Conservation (phyloP, 139 green algal species). For the Volvox reticuliferus region DNA sequence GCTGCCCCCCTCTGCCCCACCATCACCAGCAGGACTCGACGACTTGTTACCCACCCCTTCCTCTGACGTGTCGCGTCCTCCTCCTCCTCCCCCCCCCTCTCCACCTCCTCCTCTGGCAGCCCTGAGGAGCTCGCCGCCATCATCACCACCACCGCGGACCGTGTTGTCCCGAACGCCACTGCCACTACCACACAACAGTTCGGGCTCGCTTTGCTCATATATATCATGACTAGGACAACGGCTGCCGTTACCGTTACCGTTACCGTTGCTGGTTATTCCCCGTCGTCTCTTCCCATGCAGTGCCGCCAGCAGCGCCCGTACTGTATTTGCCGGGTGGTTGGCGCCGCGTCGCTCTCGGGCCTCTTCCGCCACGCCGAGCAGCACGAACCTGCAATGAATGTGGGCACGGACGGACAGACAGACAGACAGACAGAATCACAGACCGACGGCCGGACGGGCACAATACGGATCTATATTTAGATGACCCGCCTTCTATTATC, state of each 20-base stretch:
- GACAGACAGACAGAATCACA: not conserved
- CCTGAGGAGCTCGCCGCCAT: not conserved
- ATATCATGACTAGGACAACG: not conserved
- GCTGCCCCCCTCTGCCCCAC: too few species aligned
- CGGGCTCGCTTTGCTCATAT: too few species aligned
- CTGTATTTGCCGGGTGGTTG: not conserved
- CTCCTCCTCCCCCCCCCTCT: too few species aligned
- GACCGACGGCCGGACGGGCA: too few species aligned
- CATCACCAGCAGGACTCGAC: too few species aligned
- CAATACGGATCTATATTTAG: too few species aligned
- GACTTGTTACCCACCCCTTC: too few species aligned
- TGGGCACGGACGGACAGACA: not conserved
- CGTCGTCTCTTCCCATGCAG: not conserved
- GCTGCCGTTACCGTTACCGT: not conserved
- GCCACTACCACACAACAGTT: not conserved
- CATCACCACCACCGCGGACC: too few species aligned
- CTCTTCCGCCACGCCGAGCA: constrained; percentile 21
- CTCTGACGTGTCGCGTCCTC: too few species aligned
- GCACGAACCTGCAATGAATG: not conserved
- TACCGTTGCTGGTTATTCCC: not conserved
- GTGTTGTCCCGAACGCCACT: not conserved
- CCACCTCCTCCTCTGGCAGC: too few species aligned
- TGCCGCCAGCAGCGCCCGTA: not conserved
- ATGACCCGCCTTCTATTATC: too few species aligned
- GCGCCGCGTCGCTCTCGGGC: not conserved